Evolutionary conservation across 2,329 filamentous ascomycete genomes (phyloP), one percentile per base, ranked within the genome.

Genomic region (Sodiomyces alkalinus): DNA sequence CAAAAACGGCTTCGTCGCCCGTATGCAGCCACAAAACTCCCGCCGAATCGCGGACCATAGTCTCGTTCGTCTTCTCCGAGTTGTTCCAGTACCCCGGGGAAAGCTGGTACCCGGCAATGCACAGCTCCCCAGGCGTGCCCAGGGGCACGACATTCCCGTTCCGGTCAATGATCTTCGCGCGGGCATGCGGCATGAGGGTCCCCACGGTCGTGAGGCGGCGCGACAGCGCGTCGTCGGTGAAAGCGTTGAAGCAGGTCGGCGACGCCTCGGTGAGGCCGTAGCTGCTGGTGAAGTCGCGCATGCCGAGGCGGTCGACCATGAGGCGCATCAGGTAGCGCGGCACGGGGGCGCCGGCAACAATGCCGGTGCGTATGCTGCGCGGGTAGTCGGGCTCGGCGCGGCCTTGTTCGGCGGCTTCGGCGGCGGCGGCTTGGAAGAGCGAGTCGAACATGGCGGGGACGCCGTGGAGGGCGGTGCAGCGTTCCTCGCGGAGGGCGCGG

Each of bases 381-480:
- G 62, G 60, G 29, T 49, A 48, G 4, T 49, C 40, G 1, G 46
- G 51, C n/a, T n/a, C n/a, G n/a, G n/a, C n/a, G n/a, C n/a, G n/a
- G n/a, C n/a, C n/a, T n/a, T n/a, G n/a, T n/a, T 35, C 5, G 32
- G 47, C 36, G n/a, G n/a, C n/a, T n/a, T n/a, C n/a, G n/a, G n/a
- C n/a, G n/a, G n/a, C n/a, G 20, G 58, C 49, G 11, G 61, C 57
- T 12, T 68, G 56, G 39, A 71, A 59, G 3, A 71, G 51, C 0
- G 74, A 73, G 45, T 83, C 78, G 49, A 85, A 83, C 81, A 87
- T 87, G 32, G 81, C 80, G 0, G 81, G 81, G 0, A 87, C 81
- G 19, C 81, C 81, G 45, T 86, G 80, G 1, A 87, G 60, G 0
- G 76, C 80, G 0, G 81, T 87, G 47, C 74, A 79, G 25, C 59